Evolutionary conservation across 805 yeast genomes (phyloP), one percentile per base, ranked within the genome.

Genomic region (Metschnikowia drakensbergensis): DNA sequence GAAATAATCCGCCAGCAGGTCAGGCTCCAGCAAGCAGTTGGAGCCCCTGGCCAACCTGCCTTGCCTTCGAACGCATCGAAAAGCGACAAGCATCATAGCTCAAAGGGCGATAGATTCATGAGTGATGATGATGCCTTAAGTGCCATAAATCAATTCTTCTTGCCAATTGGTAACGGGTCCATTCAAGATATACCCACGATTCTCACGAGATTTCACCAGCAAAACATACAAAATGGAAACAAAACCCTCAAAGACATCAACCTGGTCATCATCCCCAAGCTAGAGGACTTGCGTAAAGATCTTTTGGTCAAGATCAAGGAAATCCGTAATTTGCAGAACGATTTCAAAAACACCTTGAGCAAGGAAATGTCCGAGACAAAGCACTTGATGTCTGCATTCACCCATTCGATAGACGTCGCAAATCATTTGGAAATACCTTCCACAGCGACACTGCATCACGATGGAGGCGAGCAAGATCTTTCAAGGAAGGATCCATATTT

Each of bases 301-400:
- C 70, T 92, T 53, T 68, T 84, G 50, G 82, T 87, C 45, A 90
- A 91, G 61, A 89, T 92, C 53, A 87, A 86, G 65, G 97, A 90
- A 65, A 91, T 90, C 58, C 86, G 82, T 63, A 79, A 86, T 36
- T 70, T 91, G 50, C 84, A 86, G 56, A 82, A 88, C 37, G 97
- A 92, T 67, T 92, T 94, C 72, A 85, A 83, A 57, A 88, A 85
- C 63, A 79, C 81, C 46, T 83, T 90, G 54, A 72, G 74, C 34
- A 81, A 80, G 59, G 96, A 89, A 53, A 42, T 72, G 22, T 31
- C 47, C 35, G 74, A 70, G 50, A 71, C 77, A 0, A 67, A 64
- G 51, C 44, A 47, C 6, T 55, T 71, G 44, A 65, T 87, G 52
- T 65, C 67, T 42, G 72, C 67, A 37, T 88, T 80, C 64, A 63